phyloP scores from a whole-genome alignment of 2,329 filamentous ascomycete genomes.

The Fusarium robinianum region DNA sequence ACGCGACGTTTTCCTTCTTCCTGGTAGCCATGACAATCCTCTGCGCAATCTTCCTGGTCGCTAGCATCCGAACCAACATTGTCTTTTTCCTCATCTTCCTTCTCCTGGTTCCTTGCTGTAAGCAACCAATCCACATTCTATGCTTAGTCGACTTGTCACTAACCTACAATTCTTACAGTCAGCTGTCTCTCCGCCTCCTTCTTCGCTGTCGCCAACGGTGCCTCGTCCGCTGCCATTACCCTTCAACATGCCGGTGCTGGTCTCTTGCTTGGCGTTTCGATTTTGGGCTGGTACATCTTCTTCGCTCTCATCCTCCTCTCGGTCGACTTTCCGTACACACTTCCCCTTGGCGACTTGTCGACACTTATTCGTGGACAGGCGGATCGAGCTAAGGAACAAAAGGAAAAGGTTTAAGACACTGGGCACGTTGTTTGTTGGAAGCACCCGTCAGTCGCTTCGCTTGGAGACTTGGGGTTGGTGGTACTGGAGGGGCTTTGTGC shows the following conservation, averaged over 20 bases:
- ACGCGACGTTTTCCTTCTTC: slow-evolving; percentile 60
- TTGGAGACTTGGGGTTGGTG: too few relatives aligned
- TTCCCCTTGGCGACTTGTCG: slow-evolving; percentile 57
- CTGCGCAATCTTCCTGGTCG: slow-evolving; percentile 64
- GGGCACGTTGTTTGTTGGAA: background rate
- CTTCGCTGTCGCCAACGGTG: slow-evolving; percentile 34
- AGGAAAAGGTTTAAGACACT: slow-evolving; percentile 12
- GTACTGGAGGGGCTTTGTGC: too few relatives aligned
- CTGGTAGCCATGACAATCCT: slow-evolving; percentile 64
- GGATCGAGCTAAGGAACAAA: background rate
- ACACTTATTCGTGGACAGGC: slow-evolving; percentile 42
- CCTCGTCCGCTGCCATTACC: slow-evolving; percentile 15
- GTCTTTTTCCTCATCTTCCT: slow-evolving; percentile 66
- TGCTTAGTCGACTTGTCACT: too few relatives aligned
- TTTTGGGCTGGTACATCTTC: slow-evolving; percentile 57
- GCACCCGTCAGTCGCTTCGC: too few relatives aligned
- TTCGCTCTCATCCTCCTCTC: slow-evolving; percentile 52
- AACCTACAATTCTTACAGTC: slow-evolving; percentile 24
- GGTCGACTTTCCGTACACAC: slow-evolving; percentile 55
- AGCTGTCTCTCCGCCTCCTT: slow-evolving; percentile 38
- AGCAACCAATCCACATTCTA: slow-evolving; percentile 1
- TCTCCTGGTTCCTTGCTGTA: slow-evolving; percentile 50
- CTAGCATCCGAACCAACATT: slow-evolving; percentile 67
- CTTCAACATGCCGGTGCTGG: slow-evolving; percentile 38
- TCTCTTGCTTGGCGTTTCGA: slow-evolving; percentile 28